A percentile compares a stretch with the other conserved stretches of the same genome.
Evolutionary conservation across 179 eudicot species (phyloP).

Genomic region (Pouteria campechiana): DNA sequence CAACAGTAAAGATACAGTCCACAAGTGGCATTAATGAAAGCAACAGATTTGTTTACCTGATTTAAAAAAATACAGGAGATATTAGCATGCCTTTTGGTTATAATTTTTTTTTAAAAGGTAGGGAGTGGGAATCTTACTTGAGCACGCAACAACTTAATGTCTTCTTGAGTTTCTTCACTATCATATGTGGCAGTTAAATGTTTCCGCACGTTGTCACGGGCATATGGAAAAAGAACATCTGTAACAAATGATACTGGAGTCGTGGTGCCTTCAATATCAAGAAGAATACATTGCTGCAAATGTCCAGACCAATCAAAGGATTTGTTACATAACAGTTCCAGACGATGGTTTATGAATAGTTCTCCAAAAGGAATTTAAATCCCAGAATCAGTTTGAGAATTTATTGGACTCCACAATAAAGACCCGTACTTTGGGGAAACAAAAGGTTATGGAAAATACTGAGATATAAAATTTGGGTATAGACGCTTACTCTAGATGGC

Average conservation of each 20-base stretch:
- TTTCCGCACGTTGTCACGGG: slow-evolving; percentile 81
- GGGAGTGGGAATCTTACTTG: slow-evolving; percentile 39
- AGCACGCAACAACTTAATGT: slow-evolving; percentile 65
- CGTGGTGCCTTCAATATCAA: slow-evolving; percentile 98
- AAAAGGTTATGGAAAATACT: not conserved
- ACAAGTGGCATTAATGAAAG: too few species aligned
- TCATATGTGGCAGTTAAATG: slow-evolving; percentile 82
- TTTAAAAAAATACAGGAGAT: too few species aligned
- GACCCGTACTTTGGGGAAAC: not conserved
- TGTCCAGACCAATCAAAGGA: slow-evolving; percentile 1
- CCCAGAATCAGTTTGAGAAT: too few species aligned
- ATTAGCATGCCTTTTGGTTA: too few species aligned
- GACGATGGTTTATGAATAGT: too few species aligned
- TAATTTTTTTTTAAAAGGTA: too few species aligned
- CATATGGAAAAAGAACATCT: slow-evolving; percentile 91
- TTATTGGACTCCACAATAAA: too few species aligned
- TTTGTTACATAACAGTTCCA: not conserved
- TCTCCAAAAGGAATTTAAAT: too few species aligned
- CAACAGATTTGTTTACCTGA: too few species aligned
- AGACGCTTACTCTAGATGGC: slow-evolving; percentile 41
- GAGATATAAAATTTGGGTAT: too few species aligned
- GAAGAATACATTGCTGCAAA: slow-evolving; percentile 87
- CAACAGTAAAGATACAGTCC: too few species aligned
- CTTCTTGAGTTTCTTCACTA: slow-evolving; percentile 79
- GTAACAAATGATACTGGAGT: slow-evolving; percentile 94